Evolutionary conservation across 2,329 filamentous ascomycete genomes (phyloP).

Genomic region (Neopestalotiopsis sp.): DNA sequence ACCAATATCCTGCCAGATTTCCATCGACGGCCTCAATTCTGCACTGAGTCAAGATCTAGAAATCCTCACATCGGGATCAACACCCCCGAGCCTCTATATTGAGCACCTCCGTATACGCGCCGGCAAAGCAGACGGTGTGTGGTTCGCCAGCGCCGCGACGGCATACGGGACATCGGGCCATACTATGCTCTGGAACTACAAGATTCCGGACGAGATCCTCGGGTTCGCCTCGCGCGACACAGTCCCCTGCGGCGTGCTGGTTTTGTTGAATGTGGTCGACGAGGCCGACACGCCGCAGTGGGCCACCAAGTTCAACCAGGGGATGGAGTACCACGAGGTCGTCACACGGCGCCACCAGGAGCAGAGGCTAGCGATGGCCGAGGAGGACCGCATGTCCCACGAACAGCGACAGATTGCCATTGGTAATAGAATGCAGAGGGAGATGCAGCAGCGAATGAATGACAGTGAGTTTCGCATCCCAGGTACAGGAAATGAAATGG

Average conservation of each 20-base stretch:
- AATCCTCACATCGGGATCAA: constrained; percentile 29
- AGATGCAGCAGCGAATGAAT: constrained; percentile 50
- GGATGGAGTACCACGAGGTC: constrained; percentile 40
- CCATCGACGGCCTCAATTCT: constrained; percentile 50
- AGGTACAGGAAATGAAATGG: not conserved
- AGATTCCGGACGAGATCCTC: constrained; percentile 58
- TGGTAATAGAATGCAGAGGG: constrained; percentile 46
- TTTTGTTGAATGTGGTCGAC: constrained; percentile 57
- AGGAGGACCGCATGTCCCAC: constrained; percentile 50
- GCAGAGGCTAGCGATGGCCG: constrained; percentile 45
- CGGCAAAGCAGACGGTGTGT: constrained; percentile 48
- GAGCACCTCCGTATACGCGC: constrained; percentile 50
- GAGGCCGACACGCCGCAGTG: constrained; percentile 60
- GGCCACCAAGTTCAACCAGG: constrained; percentile 49
- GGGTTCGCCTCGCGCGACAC: constrained; percentile 56
- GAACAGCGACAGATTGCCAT: constrained; percentile 47
- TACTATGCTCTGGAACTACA: constrained; percentile 66
- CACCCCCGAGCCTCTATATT: constrained; percentile 48
- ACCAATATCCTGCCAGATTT: constrained; percentile 55
- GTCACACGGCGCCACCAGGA: constrained; percentile 45
- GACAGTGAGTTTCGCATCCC: constrained; percentile 44
- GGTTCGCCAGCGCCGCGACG: constrained; percentile 63
- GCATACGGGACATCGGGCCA: constrained; percentile 59
- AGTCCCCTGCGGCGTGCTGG: constrained; percentile 64
- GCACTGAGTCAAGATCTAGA: constrained; percentile 48